phyloP scores from a whole-genome alignment of 2,329 filamentous ascomycete species.

The Emericellopsis atlantica region DNA sequence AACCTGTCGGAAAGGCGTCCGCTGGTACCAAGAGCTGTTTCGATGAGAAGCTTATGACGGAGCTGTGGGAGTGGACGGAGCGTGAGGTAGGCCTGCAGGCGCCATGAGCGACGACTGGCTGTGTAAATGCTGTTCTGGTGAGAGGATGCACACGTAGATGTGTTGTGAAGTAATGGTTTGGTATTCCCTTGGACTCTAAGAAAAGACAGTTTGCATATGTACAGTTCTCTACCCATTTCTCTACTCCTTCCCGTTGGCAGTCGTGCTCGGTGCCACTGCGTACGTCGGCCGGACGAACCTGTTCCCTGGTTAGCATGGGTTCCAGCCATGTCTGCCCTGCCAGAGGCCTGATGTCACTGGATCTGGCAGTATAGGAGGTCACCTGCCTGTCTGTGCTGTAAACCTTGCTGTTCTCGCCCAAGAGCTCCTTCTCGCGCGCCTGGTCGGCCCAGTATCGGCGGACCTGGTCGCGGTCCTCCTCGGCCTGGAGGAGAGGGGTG shows the following conservation, averaged over 20 bases:
- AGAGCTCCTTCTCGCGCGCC: constrained; percentile 77
- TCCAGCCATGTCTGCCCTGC: too few relatives aligned
- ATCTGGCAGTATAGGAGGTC: neutral
- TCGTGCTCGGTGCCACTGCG: constrained; percentile 46
- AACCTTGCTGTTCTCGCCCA: constrained; percentile 72
- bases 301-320: constrained; percentile 2
- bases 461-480: constrained; percentile 92
- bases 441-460: constrained; percentile 76
- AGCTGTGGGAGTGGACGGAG: constrained; percentile 2
- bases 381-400: constrained; percentile 82
- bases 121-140: neutral
- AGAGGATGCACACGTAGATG: too few relatives aligned
- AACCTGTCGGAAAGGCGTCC: neutral
- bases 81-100: neutral
- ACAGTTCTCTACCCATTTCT: neutral
- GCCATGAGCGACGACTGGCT: neutral
- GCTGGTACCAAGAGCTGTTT: neutral
- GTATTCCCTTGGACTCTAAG: too few relatives aligned
- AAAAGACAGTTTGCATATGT: neutral
- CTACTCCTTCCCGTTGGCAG: neutral
- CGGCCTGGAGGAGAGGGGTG: constrained; percentile 85
- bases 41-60: neutral
- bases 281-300: constrained; percentile 77
- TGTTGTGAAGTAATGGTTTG: too few relatives aligned
- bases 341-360: neutral